A percentile compares a stretch with the other conserved stretches of the same genome.
phyloP scores from a whole-genome alignment of 129 eudicot species.

The Helianthus tuberosus region DNA sequence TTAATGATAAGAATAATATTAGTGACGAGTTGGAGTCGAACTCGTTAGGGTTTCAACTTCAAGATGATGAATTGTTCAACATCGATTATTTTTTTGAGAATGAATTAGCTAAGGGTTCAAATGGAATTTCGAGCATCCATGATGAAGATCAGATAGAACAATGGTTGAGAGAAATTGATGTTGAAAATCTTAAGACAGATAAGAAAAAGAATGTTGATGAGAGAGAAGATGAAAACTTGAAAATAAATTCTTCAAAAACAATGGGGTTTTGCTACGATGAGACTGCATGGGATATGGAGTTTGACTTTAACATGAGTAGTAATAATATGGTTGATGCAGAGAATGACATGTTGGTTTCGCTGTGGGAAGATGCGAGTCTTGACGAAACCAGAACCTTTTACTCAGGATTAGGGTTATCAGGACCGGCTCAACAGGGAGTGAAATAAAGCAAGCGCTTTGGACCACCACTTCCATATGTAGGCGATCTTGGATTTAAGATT shows the following conservation, averaged over 20 bases:
- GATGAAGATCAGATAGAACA: conserved; percentile 24
- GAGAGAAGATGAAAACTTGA: no score
- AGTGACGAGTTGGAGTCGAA: conserved; percentile 2
- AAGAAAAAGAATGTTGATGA: no score
- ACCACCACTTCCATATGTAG: no score
- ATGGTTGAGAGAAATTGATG: not conserved
- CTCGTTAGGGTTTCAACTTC: not conserved
- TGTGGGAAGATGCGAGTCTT: conserved; percentile 15
- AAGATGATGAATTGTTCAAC: conserved; percentile 15
- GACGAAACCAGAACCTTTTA: no score
- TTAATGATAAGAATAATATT: not conserved
- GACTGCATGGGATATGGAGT: conserved; percentile 26
- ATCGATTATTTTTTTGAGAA: conserved; percentile 16
- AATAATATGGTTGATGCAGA: conserved; percentile 6
- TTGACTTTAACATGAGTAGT: not conserved
- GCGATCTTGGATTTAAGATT: no score
- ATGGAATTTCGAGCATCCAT: not conserved
- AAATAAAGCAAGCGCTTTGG: no score
- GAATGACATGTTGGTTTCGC: conserved; percentile 27
- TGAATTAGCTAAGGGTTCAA: conserved; percentile 22
- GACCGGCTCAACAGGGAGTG: no score
- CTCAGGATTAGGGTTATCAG: no score
- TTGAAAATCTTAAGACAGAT: no score
- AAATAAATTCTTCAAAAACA: not conserved
- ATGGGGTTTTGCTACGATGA: conserved; percentile 8